Base-by-base conservation (phyloP, 805 yeast species). In the Ogataea allantospora region DNA sequence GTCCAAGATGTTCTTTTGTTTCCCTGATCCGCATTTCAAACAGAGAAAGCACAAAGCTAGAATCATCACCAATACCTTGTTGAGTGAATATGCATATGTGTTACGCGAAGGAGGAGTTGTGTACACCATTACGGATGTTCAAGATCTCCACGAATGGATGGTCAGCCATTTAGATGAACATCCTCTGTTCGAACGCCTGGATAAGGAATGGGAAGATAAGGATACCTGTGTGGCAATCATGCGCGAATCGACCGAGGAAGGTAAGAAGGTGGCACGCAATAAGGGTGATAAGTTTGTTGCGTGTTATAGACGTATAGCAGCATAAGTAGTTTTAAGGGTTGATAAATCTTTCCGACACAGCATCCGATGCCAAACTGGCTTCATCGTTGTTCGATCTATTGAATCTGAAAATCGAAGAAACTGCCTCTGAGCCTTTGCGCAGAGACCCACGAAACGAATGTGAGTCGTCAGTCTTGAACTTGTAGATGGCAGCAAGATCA, bases 21-120 rank as follows among this genome's bases (percentile, higher is more conserved):
- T 93, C 75, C 99, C 99, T n/a, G 99, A 93, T 63, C 99, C 99
- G 6, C 99, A 93, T 63, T 93, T 93, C 71, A 93, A 93, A 61
- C 95, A 88, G 63, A 75, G 98, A 57, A 93, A 93, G 60, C 99
- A 93, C 66, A 93, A 93, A 71, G 97, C 97, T 6, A 75, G 99
- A 68, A 93, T 93, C 56, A 77, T 93, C 48, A 89, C 99, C 38
- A 82, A 80, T 48, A 91, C 98, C 2, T 67, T 93, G 44, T 70
- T 88, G 38, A 75, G 91, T 19, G 99, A 93, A 62, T 93, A 93
- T 59, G 98, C 99, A 3, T 93, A 78, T 57, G 93, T 83, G 6
- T 68, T 93, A 51, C 77, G 71, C 51, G 95, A 86, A 43, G 93
- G 88, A 24, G 99, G 99, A 7, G 68, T 88, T 8, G 65, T 91